Evolutionary conservation across 2,329 filamentous ascomycete species (phyloP), one percentile per base, ranked within the genome.

Genomic region (Pestalotiopsis sp.): DNA sequence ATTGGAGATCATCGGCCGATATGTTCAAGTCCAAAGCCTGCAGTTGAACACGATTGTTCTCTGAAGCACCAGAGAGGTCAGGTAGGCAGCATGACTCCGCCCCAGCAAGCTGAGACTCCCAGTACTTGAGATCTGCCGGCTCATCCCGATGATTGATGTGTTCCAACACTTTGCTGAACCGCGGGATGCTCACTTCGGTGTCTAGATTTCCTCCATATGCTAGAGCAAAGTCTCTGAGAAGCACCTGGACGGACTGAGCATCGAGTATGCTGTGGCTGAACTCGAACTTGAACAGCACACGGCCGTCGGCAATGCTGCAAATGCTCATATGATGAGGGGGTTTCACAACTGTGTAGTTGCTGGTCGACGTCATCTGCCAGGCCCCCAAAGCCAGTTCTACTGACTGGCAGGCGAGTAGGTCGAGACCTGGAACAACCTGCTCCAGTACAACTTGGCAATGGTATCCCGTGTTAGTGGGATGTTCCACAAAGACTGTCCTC

Each of bases 191-290:
- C 52, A n/a, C n/a, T 12, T 62, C 57, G 4, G 1, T 14, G 13
- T 66, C 63, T 4, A 66, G 62, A 4, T 14, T 41, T 20, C 36
- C 67, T 13, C 23, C 45, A 31, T 66, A 66, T 4, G 64, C 63
- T 2, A 36, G 38, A 20, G 41, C 61, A 13, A 69, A 27, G n/a
- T 69, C 68, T 17, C n/a, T 67, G 38, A 69, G 45, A 4, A 69
- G 36, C 3, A 69, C 27, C 11, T 67, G 64, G 12, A 31, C 56
- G n/a, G 68, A 69, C 4, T 62, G n/a, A 3, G 63, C 67, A 58
- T 69, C 67, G 3, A 69, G 63, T 4, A 69, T 66, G 20, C 57
- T 57, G 25, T 69, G 67, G 17, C 67, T 69, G 56, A 69, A 66
- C 57, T 69, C 64, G 13, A 69, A 66, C n/a, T 41, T 45, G 20